phyloP scores from a whole-genome alignment of 371 early-diverging fungal genomes.

The Apophysomyces elegans region DNA sequence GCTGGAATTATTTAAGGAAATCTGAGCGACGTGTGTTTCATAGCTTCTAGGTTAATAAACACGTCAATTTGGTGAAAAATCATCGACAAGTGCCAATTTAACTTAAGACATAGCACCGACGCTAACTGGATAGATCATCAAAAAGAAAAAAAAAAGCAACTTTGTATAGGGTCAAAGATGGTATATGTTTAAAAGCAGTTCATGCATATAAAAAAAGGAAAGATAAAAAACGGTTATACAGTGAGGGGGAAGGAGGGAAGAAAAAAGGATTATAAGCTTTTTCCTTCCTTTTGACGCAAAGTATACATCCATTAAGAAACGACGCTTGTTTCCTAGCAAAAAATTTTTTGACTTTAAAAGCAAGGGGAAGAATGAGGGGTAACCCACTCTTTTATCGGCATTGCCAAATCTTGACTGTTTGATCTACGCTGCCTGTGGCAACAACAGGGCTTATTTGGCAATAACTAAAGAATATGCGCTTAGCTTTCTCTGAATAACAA shows the following conservation, averaged over 20 bases:
- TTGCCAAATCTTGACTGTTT: constrained; percentile 75
- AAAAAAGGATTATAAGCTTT: neutral
- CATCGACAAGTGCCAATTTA: too few species aligned
- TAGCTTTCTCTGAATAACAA: neutral
- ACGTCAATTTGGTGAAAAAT: too few species aligned
- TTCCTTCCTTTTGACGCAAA: neutral
- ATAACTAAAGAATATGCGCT: constrained; percentile 25
- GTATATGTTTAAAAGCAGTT: constrained; percentile 7
- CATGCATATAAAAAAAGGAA: constrained; percentile 8
- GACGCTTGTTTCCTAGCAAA: neutral
- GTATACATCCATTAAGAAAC: constrained; percentile 11
- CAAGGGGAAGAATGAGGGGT: neutral
- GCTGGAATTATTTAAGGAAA: too few species aligned
- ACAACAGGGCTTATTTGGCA: constrained; percentile 65
- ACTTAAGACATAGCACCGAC: neutral
- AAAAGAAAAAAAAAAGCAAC: neutral
- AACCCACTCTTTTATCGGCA: constrained; percentile 36
- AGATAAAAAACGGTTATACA: constrained; percentile 9
- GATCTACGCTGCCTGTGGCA: constrained; percentile 88
- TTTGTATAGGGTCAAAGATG: neutral
- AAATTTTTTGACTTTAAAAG: neutral
- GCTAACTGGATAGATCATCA: neutral
- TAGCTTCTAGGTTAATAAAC: too few species aligned
- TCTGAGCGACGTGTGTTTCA: too few species aligned
- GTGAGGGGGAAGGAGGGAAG: constrained; percentile 3